Percentiles rank a stretch among this genome's conserved stretches.
Evolutionary conservation across 2,329 filamentous ascomycete genomes (phyloP).

Genomic region (Ascochyta lentis): DNA sequence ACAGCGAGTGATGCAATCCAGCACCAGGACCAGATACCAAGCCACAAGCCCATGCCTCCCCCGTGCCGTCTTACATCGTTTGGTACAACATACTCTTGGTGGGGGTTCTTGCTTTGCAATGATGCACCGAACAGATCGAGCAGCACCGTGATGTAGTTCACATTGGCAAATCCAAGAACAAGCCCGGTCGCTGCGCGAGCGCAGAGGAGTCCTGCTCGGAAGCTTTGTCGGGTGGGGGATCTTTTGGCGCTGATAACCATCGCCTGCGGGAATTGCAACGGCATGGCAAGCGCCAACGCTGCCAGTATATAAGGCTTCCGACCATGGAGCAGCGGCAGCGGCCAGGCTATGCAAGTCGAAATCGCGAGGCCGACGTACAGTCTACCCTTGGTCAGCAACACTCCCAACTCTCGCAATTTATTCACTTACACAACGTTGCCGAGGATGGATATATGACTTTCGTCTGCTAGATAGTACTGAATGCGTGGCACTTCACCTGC

Average conservation of each 20-base stretch:
- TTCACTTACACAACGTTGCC: conserved; percentile 69
- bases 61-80: conserved; percentile 76
- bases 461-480: conserved; percentile 76
- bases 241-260: conserved; percentile 66
- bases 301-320: conserved; percentile 78
- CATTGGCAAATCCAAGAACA: conserved; percentile 75
- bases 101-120: conserved; percentile 73
- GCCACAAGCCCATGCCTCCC: conserved; percentile 79
- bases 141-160: conserved; percentile 76
- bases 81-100: conserved; percentile 72
- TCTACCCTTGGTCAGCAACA: conserved; percentile 24
- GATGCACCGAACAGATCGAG: conserved; percentile 80
- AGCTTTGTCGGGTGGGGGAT: conserved; percentile 63
- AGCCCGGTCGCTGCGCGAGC: conserved; percentile 71
- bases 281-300: conserved; percentile 72
- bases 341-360: conserved; percentile 75
- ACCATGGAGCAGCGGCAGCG: conserved; percentile 75
- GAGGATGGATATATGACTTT: conserved; percentile 70
- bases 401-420: background rate
- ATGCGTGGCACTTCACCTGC: conserved; percentile 80
- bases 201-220: conserved; percentile 67
- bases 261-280: conserved; percentile 78
- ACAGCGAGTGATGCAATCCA: conserved; percentile 74
- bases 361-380: conserved; percentile 75
- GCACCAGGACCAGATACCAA: conserved; percentile 71